Evolutionary conservation across 768 basidiomycete species (phyloP).

Genomic region (Lactifluus volemus): DNA sequence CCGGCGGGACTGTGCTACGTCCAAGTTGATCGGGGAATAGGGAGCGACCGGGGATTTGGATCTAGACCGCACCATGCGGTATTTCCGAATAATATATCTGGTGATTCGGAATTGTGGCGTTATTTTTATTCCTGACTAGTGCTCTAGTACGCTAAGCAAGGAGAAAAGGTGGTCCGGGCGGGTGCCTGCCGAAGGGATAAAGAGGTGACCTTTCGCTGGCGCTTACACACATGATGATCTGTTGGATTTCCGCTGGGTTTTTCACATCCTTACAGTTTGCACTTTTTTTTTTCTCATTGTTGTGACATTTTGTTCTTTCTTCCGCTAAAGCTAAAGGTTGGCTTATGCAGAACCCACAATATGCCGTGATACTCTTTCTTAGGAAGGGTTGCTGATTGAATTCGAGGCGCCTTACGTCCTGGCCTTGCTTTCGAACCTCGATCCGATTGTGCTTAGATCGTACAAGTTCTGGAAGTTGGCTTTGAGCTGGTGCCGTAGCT

Average conservation of each 20-base stretch:
- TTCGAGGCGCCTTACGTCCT: neutral
- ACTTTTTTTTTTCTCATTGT: neutral
- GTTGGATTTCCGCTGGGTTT: neutral
- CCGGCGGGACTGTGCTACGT: slow-evolving; percentile 33
- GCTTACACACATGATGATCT: neutral
- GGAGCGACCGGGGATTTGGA: neutral
- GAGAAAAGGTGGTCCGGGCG: neutral
- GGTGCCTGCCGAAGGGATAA: neutral
- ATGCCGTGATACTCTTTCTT: neutral
- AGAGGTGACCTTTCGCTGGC: neutral
- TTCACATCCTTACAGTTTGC: neutral
- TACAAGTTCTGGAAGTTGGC: neutral
- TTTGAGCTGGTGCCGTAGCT: neutral
- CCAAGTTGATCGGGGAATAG: slow-evolving; percentile 1
- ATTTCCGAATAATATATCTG: neutral
- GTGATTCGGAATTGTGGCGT: slow-evolving; percentile 2
- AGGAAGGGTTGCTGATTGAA: neutral
- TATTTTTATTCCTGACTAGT: neutral
- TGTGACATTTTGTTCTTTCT: neutral
- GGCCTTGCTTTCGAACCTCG: neutral
- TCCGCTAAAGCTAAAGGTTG: neutral
- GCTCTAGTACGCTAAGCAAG: neutral
- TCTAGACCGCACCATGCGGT: neutral
- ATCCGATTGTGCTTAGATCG: neutral
- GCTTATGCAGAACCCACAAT: neutral